Base-by-base conservation (phyloP, 2,329 filamentous ascomycete genomes). In the Ophiostoma quercus region DNA sequence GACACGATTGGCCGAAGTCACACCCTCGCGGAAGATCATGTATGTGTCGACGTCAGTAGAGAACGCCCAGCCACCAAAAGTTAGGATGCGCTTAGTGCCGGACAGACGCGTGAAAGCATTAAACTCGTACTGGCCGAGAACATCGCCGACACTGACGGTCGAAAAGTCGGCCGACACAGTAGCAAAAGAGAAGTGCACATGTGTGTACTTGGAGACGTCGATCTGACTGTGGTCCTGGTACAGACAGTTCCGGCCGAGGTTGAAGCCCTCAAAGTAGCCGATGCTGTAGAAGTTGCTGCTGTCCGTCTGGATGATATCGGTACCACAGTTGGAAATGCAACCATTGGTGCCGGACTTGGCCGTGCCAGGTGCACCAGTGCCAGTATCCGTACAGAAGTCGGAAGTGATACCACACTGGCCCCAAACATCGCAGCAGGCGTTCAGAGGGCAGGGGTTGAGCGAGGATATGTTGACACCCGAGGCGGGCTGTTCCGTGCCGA, bases 11-110 rank as follows among this genome's bases (percentile, higher is more conserved):
- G 54, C 71, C 1, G 51, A 19, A 11, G 62, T 73, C 8, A 73
- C 68, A 32, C 68, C 74, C 14, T 71, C 37, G 3, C 80, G 76
- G 70, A 83, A 77, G 39, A 81, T 79, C 32, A 37, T 22, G 70
- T 77, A 80, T 0, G 79, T 81, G 22, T 43, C 72, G 0, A 75
- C 71, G 14, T 77, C 75, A 0, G 80, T 82, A 0, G 78, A 80
- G 70, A 80, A 82, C 1, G 73, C 75, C 82, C 82, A 84, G 19
- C 82, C 82, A 14, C 82, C 82, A 71, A 84, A 79, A 0, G 79
- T 78, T 1, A 83, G 6, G 54, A 83, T 79, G 25, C 74, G 75
- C 70, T 80, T 63, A 19, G 29, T 63, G 2, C 29, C 57, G 2
- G 25, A 32, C 29, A 63, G 57, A 34, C 57, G 25, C 57, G 29